Conservation (phyloP, 495 filamentous ascomycete species). For the Neurospora sp. region DNA sequence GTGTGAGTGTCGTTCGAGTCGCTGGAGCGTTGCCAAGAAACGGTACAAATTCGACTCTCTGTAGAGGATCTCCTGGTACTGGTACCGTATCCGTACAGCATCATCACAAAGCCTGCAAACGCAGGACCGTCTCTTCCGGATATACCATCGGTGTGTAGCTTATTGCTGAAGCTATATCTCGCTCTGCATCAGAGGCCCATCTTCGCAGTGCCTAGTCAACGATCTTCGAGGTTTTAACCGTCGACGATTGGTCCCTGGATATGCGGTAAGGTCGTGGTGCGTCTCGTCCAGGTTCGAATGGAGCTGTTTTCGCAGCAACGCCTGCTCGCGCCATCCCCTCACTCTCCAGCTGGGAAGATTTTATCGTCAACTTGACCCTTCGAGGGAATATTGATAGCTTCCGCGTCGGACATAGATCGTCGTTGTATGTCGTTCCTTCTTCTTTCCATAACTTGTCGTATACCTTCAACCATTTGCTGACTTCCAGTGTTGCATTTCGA, state of each 20-base stretch:
- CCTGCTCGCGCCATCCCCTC: neutral
- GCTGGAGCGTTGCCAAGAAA: neutral
- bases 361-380: neutral
- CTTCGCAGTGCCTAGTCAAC: neutral
- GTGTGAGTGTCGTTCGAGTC: neutral
- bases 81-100: neutral
- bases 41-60: neutral
- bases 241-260: neutral
- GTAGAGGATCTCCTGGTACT: neutral
- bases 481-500: neutral
- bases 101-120: neutral
- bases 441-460: neutral
- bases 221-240: neutral
- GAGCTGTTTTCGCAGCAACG: neutral
- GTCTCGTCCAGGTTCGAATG: neutral
- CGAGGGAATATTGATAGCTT: neutral
- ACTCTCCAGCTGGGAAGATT: neutral
- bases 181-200: neutral
- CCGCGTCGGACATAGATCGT: neutral
- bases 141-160: neutral
- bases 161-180: neutral
- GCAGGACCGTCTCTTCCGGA: neutral
- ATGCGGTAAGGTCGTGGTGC: neutral
- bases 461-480: neutral
- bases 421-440: neutral